These are phyloP conservation scores for Stephania yunnanensis DNA, from an alignment of 164 flowering plant species.

Conservation along the genomic window DNA sequence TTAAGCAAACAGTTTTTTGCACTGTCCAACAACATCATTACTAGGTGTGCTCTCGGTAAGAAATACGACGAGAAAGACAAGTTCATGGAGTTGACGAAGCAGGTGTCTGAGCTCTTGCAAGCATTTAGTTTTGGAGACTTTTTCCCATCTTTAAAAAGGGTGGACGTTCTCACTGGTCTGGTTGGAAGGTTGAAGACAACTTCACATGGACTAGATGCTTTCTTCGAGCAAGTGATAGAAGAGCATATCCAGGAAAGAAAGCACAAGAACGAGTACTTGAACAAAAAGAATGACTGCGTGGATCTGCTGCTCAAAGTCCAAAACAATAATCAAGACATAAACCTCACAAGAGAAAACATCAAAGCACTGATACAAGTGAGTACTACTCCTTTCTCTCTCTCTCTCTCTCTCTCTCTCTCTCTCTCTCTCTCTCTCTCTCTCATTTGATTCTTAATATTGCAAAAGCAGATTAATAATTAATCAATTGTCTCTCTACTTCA, in stretches of 20 bases:
- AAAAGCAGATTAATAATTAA: too few species aligned
- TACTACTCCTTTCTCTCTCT: too few species aligned
- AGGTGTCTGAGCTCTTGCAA: too few species aligned
- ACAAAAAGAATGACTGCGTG: too few species aligned
- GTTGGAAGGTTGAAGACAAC: not conserved
- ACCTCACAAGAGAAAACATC: not conserved
- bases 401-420: not conserved
- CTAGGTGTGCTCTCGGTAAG: conserved; percentile 5
- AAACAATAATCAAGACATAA: not conserved
- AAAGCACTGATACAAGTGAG: too few species aligned
- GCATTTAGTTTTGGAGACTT: not conserved
- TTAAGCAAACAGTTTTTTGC: not conserved
- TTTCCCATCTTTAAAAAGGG: not conserved
- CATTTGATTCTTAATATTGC: not conserved
- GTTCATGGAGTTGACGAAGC: too few species aligned
- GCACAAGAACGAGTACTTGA: too few species aligned
- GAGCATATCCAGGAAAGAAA: too few species aligned
- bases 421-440: not conserved
- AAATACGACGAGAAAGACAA: not conserved
- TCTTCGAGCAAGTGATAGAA: not conserved
- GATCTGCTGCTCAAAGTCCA: too few species aligned
- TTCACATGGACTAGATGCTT: not conserved
- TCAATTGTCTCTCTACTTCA: not conserved
- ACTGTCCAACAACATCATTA: conserved; percentile 1
- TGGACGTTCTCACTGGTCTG: not conserved